Evolutionary conservation across 768 basidiomycete genomes (phyloP).

Genomic region (Arthromyces matolae): DNA sequence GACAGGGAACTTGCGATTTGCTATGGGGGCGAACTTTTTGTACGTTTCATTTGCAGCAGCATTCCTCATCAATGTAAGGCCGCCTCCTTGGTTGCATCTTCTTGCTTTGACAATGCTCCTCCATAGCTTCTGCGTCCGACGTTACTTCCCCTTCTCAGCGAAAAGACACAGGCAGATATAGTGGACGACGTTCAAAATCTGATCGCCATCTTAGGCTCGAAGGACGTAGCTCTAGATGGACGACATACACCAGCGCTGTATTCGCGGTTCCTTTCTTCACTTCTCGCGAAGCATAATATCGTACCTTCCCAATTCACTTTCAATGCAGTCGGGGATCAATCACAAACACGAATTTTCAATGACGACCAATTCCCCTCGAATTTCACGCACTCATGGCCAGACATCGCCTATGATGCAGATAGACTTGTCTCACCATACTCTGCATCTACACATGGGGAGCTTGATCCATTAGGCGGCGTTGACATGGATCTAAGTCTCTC

Average conservation of each 20-base stretch:
- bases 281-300: constrained; percentile 38
- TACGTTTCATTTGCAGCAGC: constrained; percentile 58
- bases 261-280: constrained; percentile 49
- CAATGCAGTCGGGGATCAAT: constrained; percentile 8
- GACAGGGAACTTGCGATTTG: constrained; percentile 52
- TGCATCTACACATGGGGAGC: constrained; percentile 1
- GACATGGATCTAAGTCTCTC: constrained; percentile 48
- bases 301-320: constrained; percentile 4
- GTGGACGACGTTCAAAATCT: constrained; percentile 39
- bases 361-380: constrained; percentile 27
- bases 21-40: constrained; percentile 50
- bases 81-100: constrained; percentile 11
- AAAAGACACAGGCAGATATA: constrained; percentile 37
- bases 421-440: background rate
- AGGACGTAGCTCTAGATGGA: constrained; percentile 50
- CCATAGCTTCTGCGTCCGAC: constrained; percentile 49
- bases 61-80: constrained; percentile 58
- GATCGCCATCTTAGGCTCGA: constrained; percentile 43
- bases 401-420: constrained; percentile 23
- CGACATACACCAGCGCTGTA: constrained; percentile 56
- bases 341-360: constrained; percentile 18
- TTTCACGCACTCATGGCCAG: constrained; percentile 42
- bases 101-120: constrained; percentile 1
- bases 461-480: constrained; percentile 19
- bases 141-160: constrained; percentile 39